Percentiles rank a stretch among this genome's conserved stretches.
phyloP scores from a whole-genome alignment of 2,329 filamentous ascomycete species.

The Fusarium nematophilum region DNA sequence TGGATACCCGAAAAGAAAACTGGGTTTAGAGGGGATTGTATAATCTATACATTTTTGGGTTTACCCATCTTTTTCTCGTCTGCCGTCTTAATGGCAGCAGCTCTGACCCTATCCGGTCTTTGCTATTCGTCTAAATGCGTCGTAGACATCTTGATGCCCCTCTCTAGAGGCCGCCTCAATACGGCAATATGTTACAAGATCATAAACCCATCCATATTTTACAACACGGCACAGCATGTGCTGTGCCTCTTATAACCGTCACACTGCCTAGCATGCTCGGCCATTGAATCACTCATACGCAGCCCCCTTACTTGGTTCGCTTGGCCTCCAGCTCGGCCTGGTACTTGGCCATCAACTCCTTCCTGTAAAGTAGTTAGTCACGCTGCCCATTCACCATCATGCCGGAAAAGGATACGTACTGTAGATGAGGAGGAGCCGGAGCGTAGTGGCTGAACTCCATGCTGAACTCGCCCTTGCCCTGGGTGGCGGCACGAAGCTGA shows the following conservation, averaged over 20 bases:
- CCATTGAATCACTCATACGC: slow-evolving; percentile 3
- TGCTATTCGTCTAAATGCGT: slow-evolving; percentile 29
- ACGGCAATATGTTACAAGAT: slow-evolving; percentile 44
- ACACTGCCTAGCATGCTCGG: slow-evolving; percentile 8
- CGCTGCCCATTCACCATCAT: not conserved
- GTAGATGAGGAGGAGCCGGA: slow-evolving; percentile 85
- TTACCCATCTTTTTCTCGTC: slow-evolving; percentile 21
- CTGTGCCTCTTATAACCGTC: slow-evolving; percentile 12
- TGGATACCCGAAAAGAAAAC: slow-evolving; percentile 10
- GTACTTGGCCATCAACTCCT: slow-evolving; percentile 69
- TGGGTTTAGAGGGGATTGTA: slow-evolving; percentile 38
- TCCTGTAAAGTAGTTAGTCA: slow-evolving; percentile 53
- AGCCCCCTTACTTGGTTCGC: slow-evolving; percentile 59
- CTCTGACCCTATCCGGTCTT: slow-evolving; percentile 11
- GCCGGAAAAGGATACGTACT: slow-evolving; percentile 67
- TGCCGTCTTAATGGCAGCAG: slow-evolving; percentile 1
- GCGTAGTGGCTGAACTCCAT: slow-evolving; percentile 99
- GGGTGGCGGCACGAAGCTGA: slow-evolving; percentile 90
- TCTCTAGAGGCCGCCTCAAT: slow-evolving; percentile 12
- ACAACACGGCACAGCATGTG: slow-evolving; percentile 29
- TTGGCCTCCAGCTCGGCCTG: slow-evolving; percentile 69
- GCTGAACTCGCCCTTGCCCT: slow-evolving; percentile 97
- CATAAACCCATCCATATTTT: slow-evolving; percentile 40
- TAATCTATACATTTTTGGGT: slow-evolving; percentile 34
- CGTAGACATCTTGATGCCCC: slow-evolving; percentile 31